Percentiles rank a stretch among this genome's conserved stretches.
These are phyloP conservation scores for Lophium mytilinum DNA, from an alignment of 495 filamentous ascomycete species.

Conservation along the genomic window DNA sequence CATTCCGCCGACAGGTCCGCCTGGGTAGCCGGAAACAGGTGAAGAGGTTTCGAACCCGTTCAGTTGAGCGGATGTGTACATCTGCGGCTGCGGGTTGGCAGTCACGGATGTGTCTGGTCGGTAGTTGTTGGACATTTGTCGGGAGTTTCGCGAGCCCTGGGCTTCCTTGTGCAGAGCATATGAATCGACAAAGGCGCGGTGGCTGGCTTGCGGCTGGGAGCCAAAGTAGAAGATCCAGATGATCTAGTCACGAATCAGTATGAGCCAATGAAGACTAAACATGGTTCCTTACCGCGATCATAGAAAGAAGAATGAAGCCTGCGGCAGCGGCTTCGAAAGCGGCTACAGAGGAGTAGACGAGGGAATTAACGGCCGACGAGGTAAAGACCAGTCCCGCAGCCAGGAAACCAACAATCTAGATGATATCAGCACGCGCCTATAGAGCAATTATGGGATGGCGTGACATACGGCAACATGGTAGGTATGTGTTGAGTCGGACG, in stretches of 20 bases:
- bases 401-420: slow-evolving; percentile 74
- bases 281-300: slow-evolving; percentile 67
- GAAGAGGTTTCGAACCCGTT: slow-evolving; percentile 95
- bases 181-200: slow-evolving; percentile 88
- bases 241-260: slow-evolving; percentile 48
- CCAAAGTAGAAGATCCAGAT: slow-evolving; percentile 99
- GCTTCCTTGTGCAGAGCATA: slow-evolving; percentile 82
- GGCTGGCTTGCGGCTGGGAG: slow-evolving; percentile 77
- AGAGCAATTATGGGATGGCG: background rate
- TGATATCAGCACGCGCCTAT: slow-evolving; percentile 26
- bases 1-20: slow-evolving; percentile 48
- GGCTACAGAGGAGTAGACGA: slow-evolving; percentile 62
- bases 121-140: slow-evolving; percentile 60
- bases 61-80: slow-evolving; percentile 93
- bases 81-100: slow-evolving; percentile 68
- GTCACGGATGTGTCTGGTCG: slow-evolving; percentile 78
- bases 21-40: slow-evolving; percentile 71
- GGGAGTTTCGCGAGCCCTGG: slow-evolving; percentile 44
- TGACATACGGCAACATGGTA: slow-evolving; percentile 77
- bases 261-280: background rate
- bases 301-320: slow-evolving; percentile 90
- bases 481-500: slow-evolving; percentile 69
- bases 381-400: slow-evolving; percentile 73
- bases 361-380: slow-evolving; percentile 70
- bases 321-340: slow-evolving; percentile 81